phyloP scores from a whole-genome alignment of 768 basidiomycete genomes.

The Termitomyces sp. region DNA sequence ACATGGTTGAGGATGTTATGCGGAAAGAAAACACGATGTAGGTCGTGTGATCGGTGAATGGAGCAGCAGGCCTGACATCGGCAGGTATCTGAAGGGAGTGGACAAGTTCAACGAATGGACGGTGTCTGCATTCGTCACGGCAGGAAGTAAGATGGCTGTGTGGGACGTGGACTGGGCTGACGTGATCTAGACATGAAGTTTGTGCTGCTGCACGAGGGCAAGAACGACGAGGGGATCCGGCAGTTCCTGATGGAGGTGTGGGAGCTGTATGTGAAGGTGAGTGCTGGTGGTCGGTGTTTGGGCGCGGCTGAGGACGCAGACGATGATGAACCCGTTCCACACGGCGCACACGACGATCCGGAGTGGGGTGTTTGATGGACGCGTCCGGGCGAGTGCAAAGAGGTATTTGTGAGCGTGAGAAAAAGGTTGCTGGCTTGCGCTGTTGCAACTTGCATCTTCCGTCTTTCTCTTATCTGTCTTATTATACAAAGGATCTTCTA shows the following conservation, averaged over 20 bases:
- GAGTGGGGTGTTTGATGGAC: constrained; percentile 76
- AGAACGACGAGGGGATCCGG: constrained; percentile 96
- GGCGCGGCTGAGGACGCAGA: constrained; percentile 39
- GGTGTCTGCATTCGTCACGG: constrained; percentile 92
- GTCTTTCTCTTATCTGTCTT: no score
- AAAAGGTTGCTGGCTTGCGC: no score
- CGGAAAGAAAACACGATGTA: constrained; percentile 78
- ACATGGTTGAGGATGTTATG: constrained; percentile 92
- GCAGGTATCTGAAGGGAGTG: constrained; percentile 91
- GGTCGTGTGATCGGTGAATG: constrained; percentile 24
- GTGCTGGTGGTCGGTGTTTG: constrained; percentile 10
- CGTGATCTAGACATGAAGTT: constrained; percentile 82
- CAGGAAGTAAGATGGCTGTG: constrained; percentile 64
- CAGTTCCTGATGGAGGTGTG: constrained; percentile 93
- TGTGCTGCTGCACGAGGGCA: constrained; percentile 87
- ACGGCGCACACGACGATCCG: constrained; percentile 82
- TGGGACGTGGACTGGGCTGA: constrained; percentile 15
- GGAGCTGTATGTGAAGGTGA: constrained; percentile 96
- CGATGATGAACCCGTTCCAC: constrained; percentile 94
- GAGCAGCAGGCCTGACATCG: constrained; percentile 12
- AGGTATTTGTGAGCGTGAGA: constrained; percentile 68
- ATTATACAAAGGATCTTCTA: no score
- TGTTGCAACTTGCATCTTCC: no score
- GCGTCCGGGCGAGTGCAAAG: constrained; percentile 83
- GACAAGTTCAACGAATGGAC: constrained; percentile 99